Evolutionary conservation across 148 eudicot genomes (phyloP).

Genomic region (Rhododendron henanense): DNA sequence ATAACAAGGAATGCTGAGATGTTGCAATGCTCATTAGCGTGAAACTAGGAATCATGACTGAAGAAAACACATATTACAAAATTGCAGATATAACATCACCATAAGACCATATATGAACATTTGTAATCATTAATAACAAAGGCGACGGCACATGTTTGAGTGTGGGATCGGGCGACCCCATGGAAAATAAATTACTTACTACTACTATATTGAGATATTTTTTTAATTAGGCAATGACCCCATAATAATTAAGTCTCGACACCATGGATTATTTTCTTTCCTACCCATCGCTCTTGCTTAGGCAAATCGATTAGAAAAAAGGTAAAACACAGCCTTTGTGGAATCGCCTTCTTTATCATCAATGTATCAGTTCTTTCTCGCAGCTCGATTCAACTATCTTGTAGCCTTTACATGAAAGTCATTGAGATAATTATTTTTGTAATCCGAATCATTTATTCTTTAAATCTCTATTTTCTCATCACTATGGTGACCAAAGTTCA

Average conservation of each 20-base stretch:
- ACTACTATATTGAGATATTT: not conserved
- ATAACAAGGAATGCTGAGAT: not conserved
- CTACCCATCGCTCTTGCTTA: not conserved
- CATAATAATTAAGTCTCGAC: not conserved
- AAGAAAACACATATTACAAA: not conserved
- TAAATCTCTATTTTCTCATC: not conserved
- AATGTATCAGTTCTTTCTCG: not conserved
- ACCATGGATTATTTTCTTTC: not conserved
- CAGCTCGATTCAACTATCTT: not conserved
- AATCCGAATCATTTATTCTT: not conserved
- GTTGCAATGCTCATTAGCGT: slow-evolving; percentile 3
- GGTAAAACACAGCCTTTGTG: not conserved
- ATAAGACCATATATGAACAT: not conserved
- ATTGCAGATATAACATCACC: not conserved
- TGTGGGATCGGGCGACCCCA: not conserved
- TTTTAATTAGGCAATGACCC: not conserved
- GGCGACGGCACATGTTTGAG: not conserved
- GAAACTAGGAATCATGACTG: not conserved
- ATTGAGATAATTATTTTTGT: not conserved
- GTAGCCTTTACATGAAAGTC: not conserved
- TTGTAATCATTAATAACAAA: not conserved
- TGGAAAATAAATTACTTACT: not conserved
- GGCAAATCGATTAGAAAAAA: not conserved
- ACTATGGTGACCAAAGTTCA: not conserved
- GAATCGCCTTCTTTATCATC: not conserved